Conservation (phyloP, 345 rosid species). For the Salix suchowensis region DNA sequence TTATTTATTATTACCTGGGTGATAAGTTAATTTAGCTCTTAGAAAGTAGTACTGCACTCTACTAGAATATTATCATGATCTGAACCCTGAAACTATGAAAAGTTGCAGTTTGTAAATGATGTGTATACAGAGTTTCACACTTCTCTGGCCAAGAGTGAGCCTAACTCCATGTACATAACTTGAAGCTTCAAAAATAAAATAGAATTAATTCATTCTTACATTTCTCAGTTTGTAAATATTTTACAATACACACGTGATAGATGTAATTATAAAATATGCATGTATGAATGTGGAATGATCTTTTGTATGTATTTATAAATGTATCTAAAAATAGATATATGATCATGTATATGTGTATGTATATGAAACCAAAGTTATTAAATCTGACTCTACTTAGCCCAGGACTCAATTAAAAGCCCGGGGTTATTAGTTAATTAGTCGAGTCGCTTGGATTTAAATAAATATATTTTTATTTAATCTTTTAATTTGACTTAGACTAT, state of each 20-base stretch:
- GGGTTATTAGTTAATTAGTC: no score
- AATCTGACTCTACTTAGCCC: no score
- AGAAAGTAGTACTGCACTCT: neutral
- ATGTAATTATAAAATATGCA: no score
- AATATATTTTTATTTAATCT: no score
- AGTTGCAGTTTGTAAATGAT: slow-evolving; percentile 31
- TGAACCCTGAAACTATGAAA: slow-evolving; percentile 28
- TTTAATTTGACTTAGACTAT: no score
- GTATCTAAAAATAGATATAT: neutral
- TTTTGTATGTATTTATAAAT: neutral
- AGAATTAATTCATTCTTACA: neutral
- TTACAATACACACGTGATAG: neutral
- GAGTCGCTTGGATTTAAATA: no score
- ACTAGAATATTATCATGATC: slow-evolving; percentile 20
- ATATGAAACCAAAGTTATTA: no score
- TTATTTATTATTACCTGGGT: slow-evolving; percentile 10
- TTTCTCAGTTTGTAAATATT: neutral
- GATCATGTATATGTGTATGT: no score
- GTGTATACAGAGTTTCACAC: neutral
- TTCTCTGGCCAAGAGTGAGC: neutral
- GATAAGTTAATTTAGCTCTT: slow-evolving; percentile 11
- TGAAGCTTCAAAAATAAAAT: slow-evolving; percentile 1
- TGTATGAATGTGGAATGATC: neutral
- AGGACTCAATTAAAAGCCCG: no score
- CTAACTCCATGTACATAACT: neutral